Conservation (phyloP, 2,329 filamentous ascomycete species). For the Verticillium zaregamsianum region DNA sequence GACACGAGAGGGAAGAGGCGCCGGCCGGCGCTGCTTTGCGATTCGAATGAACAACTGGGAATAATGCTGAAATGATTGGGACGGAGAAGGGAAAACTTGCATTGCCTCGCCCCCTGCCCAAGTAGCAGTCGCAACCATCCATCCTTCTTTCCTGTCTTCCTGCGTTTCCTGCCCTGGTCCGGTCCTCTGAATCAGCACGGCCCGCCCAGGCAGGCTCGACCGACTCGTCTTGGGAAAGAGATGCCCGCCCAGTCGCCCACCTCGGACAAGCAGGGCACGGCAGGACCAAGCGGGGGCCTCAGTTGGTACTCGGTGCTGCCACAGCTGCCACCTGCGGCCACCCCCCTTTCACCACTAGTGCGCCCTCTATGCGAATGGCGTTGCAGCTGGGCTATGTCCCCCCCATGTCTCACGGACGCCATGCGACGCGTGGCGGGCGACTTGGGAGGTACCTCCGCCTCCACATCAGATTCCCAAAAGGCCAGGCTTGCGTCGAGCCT, state of each 20-base stretch:
- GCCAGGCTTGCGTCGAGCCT: too few relatives aligned
- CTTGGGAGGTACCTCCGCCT: background rate
- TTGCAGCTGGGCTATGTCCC: background rate
- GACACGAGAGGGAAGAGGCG: background rate
- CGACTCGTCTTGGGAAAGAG: background rate
- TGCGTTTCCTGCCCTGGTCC: background rate
- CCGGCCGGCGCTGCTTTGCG: background rate
- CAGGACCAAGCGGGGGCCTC: background rate
- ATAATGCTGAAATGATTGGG: background rate
- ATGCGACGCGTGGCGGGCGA: background rate
- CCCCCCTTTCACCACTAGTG: background rate
- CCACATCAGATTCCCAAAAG: background rate
- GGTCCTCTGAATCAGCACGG: background rate
- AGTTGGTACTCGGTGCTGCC: background rate
- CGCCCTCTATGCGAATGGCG: background rate
- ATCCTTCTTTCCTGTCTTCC: background rate
- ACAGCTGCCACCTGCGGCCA: background rate
- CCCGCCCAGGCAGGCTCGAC: background rate
- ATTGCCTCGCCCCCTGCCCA: background rate
- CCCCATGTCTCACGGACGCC: background rate
- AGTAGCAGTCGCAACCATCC: background rate
- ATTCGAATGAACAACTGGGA: background rate
- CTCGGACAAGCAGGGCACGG: background rate
- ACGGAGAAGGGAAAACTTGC: background rate
- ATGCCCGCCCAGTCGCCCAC: background rate